Evolutionary conservation across 1,284 basidiomycete genomes (phyloP).

Genomic region (Ganoderma sinense): DNA sequence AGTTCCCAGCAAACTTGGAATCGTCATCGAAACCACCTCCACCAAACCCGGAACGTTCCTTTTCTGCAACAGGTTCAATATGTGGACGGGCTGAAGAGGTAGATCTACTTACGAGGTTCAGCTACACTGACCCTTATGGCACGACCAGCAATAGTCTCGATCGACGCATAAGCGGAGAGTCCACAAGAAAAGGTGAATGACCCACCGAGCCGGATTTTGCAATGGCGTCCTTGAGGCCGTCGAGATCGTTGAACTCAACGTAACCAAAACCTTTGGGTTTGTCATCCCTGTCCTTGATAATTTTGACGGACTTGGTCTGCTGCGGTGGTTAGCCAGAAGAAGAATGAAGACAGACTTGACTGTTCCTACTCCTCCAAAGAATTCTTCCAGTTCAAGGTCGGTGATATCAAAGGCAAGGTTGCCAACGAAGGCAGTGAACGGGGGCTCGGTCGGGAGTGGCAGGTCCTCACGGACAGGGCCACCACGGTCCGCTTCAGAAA

Average conservation of each 20-base stretch:
- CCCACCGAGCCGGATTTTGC: slow-evolving; percentile 69
- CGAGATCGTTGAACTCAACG: slow-evolving; percentile 89
- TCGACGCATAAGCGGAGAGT: slow-evolving; percentile 13
- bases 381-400: slow-evolving; percentile 84
- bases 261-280: slow-evolving; percentile 99
- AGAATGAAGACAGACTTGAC: background rate
- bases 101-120: slow-evolving; percentile 81
- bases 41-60: slow-evolving; percentile 72
- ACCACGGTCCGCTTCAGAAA: slow-evolving; percentile 64
- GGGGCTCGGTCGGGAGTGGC: slow-evolving; percentile 93
- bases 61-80: slow-evolving; percentile 55
- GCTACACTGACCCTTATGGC: slow-evolving; percentile 93
- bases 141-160: slow-evolving; percentile 78
- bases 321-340: slow-evolving; percentile 6
- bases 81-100: slow-evolving; percentile 8
- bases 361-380: slow-evolving; percentile 72
- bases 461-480: slow-evolving; percentile 84
- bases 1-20: slow-evolving; percentile 78
- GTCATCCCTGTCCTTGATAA: slow-evolving; percentile 91
- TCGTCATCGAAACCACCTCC: slow-evolving; percentile 61
- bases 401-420: slow-evolving; percentile 95
- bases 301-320: slow-evolving; percentile 86
- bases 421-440: slow-evolving; percentile 96
- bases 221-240: slow-evolving; percentile 86
- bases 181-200: slow-evolving; percentile 21